These are phyloP conservation scores for Ophiorrhiza pumila DNA, from an alignment of 257 asterid genomes.

Conservation along the genomic window DNA sequence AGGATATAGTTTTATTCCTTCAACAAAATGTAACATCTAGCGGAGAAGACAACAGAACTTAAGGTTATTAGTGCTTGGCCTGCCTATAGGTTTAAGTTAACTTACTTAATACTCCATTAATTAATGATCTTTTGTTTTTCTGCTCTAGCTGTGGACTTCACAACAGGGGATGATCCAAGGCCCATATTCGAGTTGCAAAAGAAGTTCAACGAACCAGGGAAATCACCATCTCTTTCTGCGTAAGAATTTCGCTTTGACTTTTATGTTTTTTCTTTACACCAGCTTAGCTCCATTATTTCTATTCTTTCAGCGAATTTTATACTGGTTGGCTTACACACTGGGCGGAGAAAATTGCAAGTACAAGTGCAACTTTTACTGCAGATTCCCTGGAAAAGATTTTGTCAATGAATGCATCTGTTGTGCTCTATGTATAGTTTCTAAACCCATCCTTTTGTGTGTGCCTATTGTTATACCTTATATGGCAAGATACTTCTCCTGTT, in stretches of 20 bases:
- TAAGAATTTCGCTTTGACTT: slow-evolving; percentile 33
- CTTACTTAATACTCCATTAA: neutral
- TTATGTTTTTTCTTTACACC: neutral
- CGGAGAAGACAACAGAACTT: neutral
- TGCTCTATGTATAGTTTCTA: slow-evolving; percentile 73
- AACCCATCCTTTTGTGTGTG: slow-evolving; percentile 22
- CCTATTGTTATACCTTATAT: slow-evolving; percentile 16
- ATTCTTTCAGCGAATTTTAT: slow-evolving; percentile 72
- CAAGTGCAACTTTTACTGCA: slow-evolving; percentile 75
- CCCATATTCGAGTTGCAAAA: slow-evolving; percentile 82
- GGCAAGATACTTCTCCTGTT: slow-evolving; percentile 16
- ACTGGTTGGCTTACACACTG: slow-evolving; percentile 99
- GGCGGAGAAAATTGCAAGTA: slow-evolving; percentile 81
- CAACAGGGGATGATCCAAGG: slow-evolving; percentile 88
- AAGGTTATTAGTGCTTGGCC: neutral
- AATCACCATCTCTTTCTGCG: slow-evolving; percentile 93
- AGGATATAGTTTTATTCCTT: neutral
- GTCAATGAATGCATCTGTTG: slow-evolving; percentile 81
- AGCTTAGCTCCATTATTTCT: slow-evolving; percentile 12
- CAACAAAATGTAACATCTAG: neutral
- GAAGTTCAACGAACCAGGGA: slow-evolving; percentile 78
- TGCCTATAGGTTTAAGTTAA: neutral
- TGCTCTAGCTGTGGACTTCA: slow-evolving; percentile 76
- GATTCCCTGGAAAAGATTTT: slow-evolving; percentile 65
- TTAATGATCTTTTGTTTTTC: slow-evolving; percentile 8